phyloP scores from a whole-genome alignment of 495 filamentous ascomycete genomes.

The Cairneyella variabilis region DNA sequence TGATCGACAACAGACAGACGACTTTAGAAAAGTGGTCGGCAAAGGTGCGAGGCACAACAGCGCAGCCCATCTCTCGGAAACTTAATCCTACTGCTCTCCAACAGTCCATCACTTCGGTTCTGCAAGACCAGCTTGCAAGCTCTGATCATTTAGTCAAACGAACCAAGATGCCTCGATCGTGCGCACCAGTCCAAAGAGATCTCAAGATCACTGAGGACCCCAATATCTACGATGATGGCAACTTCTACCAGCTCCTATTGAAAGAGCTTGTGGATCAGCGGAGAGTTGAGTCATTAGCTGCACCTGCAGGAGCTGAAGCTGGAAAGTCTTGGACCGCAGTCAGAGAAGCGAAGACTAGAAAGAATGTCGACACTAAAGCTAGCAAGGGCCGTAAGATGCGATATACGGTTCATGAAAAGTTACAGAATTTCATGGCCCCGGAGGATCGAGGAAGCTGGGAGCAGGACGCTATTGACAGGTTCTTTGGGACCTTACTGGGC shows the following conservation, averaged over 20 bases:
- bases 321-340: slow-evolving; percentile 56
- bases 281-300: slow-evolving; percentile 52
- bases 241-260: slow-evolving; percentile 88
- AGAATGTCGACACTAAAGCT: slow-evolving; percentile 85
- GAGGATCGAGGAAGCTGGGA: slow-evolving; percentile 79
- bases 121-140: slow-evolving; percentile 71
- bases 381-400: slow-evolving; percentile 93
- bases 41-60: slow-evolving; percentile 47
- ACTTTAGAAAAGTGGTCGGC: slow-evolving; percentile 67
- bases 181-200: slow-evolving; percentile 63
- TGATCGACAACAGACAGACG: slow-evolving; percentile 45
- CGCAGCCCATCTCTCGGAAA: slow-evolving; percentile 45
- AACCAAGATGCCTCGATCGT: slow-evolving; percentile 64
- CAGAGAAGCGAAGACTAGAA: slow-evolving; percentile 77
- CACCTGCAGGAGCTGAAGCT: slow-evolving; percentile 32
- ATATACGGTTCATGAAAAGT: slow-evolving; percentile 91
- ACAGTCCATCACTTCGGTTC: slow-evolving; percentile 64
- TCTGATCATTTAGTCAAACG: slow-evolving; percentile 62
- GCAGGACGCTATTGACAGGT: slow-evolving; percentile 70
- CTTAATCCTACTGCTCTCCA: slow-evolving; percentile 44
- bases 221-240: slow-evolving; percentile 81
- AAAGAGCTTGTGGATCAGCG: slow-evolving; percentile 90
- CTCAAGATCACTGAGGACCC: slow-evolving; percentile 46
- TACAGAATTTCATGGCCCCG: slow-evolving; percentile 97
- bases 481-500: slow-evolving; percentile 87